phyloP scores from a whole-genome alignment of 108 stramenopile species.

The Phaeodactylum tricornutum region DNA sequence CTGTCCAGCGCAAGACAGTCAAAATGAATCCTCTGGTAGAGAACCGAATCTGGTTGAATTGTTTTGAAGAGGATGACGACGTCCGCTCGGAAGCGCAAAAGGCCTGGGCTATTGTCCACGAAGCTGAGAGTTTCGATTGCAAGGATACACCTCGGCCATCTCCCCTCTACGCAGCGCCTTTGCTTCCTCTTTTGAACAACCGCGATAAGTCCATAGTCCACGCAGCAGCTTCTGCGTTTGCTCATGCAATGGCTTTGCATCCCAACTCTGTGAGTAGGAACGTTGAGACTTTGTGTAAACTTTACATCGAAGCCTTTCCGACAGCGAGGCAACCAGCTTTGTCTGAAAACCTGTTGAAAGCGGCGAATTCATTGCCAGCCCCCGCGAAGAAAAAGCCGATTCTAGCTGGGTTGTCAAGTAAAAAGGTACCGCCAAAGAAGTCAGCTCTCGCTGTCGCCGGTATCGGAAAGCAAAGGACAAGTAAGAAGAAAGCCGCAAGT shows the following conservation, averaged over 20 bases:
- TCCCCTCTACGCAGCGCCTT: conserved; percentile 63
- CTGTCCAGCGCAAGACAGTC: conserved; percentile 39
- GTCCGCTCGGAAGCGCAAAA: conserved; percentile 51
- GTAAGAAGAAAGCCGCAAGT: conserved; percentile 48
- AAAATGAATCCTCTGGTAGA: conserved; percentile 77
- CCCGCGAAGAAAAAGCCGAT: conserved; percentile 17
- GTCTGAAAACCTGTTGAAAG: too few relatives aligned
- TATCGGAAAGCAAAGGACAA: conserved; percentile 53
- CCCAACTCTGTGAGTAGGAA: conserved; percentile 46
- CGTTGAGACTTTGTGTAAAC: conserved; percentile 51
- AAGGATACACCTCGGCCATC: conserved; percentile 31
- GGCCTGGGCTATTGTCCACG: conserved; percentile 50
- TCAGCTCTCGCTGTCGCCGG: conserved; percentile 35
- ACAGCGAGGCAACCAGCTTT: background rate
- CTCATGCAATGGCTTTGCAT: conserved; percentile 55
- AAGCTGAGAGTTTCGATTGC: conserved; percentile 18
- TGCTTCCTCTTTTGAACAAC: conserved; percentile 64
- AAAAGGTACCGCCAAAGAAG: conserved; percentile 22
- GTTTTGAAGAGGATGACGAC: conserved; percentile 51
- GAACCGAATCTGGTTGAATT: conserved; percentile 78
- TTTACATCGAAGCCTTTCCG: conserved; percentile 65
- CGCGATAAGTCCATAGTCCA: conserved; percentile 42
- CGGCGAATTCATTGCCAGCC: too few relatives aligned
- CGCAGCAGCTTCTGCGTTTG: conserved; percentile 60
- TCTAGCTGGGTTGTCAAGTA: conserved; percentile 13